Percentiles rank a stretch among this genome's conserved stretches.
These are phyloP conservation scores for Escovopsis sp. DNA, from an alignment of 2,329 filamentous ascomycete species.

Conservation along the genomic window DNA sequence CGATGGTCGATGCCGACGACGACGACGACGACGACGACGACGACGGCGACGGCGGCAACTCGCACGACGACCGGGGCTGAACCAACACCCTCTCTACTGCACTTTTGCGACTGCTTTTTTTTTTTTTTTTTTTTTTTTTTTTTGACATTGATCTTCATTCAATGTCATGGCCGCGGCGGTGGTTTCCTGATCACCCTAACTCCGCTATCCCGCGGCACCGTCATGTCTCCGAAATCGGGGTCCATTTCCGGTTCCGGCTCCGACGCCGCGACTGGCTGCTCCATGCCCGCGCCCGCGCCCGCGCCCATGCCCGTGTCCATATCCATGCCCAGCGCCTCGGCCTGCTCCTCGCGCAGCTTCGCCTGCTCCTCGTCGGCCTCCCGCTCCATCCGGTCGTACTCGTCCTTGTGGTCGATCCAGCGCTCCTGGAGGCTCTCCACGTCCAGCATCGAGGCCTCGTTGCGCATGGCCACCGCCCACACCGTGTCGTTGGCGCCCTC, in stretches of 20 bases:
- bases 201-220: slow-evolving; percentile 43
- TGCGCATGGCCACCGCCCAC: slow-evolving; percentile 92
- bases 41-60: neutral
- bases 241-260: slow-evolving; percentile 17
- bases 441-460: slow-evolving; percentile 60
- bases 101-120: too few relatives aligned
- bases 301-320: too few relatives aligned
- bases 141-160: too few relatives aligned
- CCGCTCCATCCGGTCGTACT: slow-evolving; percentile 67
- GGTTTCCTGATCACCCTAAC: slow-evolving; percentile 56
- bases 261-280: slow-evolving; percentile 11
- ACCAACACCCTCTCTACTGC: slow-evolving; percentile 24
- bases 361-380: slow-evolving; percentile 64
- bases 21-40: slow-evolving; percentile 26
- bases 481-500: slow-evolving; percentile 90
- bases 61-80: slow-evolving; percentile 24
- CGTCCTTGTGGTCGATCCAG: slow-evolving; percentile 84
- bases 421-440: slow-evolving; percentile 85
- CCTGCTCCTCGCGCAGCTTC: slow-evolving; percentile 27
- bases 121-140: too few relatives aligned
- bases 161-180: too few relatives aligned
- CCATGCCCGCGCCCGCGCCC: slow-evolving; percentile 16
- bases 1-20: slow-evolving; percentile 25
- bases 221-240: slow-evolving; percentile 36
- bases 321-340: slow-evolving; percentile 1